Conservation (phyloP, 1,139 yeast species). For the Suhomyces bribrorum region DNA sequence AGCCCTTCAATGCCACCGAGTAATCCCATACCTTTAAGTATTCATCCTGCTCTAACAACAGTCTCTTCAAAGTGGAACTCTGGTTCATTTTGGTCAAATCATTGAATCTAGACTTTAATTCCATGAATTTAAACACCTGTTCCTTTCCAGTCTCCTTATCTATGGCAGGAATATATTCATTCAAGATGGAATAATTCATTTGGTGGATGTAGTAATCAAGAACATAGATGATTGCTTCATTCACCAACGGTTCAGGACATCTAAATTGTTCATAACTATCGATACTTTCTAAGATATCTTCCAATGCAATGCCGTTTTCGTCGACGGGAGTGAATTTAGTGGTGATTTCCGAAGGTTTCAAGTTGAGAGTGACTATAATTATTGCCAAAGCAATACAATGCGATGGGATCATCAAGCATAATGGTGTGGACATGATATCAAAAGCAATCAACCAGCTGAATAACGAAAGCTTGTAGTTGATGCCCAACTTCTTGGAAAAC, state of each 20-base stretch:
- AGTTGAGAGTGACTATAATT: constrained; percentile 42
- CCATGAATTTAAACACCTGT: constrained; percentile 50
- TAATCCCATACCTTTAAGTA: constrained; percentile 54
- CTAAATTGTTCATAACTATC: constrained; percentile 44
- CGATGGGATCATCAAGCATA: constrained; percentile 72
- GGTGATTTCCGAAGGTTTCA: constrained; percentile 41
- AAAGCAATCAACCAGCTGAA: constrained; percentile 75
- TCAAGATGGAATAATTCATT: constrained; percentile 32
- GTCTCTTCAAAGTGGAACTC: constrained; percentile 39
- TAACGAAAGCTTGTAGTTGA: constrained; percentile 49
- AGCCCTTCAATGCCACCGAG: constrained; percentile 45
- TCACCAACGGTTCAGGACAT: constrained; percentile 54
- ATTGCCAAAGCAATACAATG: constrained; percentile 79
- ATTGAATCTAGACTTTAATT: constrained; percentile 45
- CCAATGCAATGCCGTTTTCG: constrained; percentile 29
- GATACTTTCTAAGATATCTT: constrained; percentile 31
- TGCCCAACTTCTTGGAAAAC: constrained; percentile 55
- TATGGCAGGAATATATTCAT: constrained; percentile 26
- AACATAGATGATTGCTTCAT: constrained; percentile 61
- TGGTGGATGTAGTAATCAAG: constrained; percentile 63
- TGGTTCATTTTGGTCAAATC: constrained; percentile 42
- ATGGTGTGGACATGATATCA: constrained; percentile 74
- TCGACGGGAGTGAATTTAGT: constrained; percentile 32
- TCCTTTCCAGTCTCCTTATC: constrained; percentile 44
- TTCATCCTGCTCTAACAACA: constrained; percentile 44